A percentile compares a stretch with the other conserved stretches of the same genome.
Evolutionary conservation across 2,329 filamentous ascomycete genomes (phyloP).

Genomic region (Zymoseptoria passerinii): DNA sequence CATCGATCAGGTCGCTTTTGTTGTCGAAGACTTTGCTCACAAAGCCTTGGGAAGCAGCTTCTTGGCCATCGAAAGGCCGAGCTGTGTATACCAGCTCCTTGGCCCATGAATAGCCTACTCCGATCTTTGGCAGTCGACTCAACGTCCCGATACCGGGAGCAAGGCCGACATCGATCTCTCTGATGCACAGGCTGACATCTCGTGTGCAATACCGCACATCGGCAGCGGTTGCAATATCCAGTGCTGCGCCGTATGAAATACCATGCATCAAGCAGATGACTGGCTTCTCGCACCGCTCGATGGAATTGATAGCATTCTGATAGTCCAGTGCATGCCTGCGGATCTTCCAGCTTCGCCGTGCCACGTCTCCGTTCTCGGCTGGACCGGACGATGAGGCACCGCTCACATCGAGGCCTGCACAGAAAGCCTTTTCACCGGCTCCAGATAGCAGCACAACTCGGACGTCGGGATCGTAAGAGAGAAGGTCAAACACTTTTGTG

Average conservation of each 20-base stretch:
- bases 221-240: conserved; percentile 58
- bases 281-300: conserved; percentile 83
- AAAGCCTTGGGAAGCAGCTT: conserved; percentile 61
- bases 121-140: conserved; percentile 61
- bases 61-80: conserved; percentile 56
- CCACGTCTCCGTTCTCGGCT: conserved; percentile 7
- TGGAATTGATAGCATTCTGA: conserved; percentile 63
- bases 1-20: conserved; percentile 54
- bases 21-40: conserved; percentile 56
- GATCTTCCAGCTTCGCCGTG: conserved; percentile 30
- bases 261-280: conserved; percentile 75
- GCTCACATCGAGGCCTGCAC: conserved; percentile 63
- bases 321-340: conserved; percentile 66
- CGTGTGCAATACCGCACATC: conserved; percentile 59
- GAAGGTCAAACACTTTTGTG: conserved; percentile 57
- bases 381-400: background rate
- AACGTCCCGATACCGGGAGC: conserved; percentile 73
- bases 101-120: conserved; percentile 63
- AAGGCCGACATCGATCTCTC: conserved; percentile 74
- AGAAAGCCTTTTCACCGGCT: conserved; percentile 71
- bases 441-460: conserved; percentile 73
- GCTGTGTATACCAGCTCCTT: conserved; percentile 66
- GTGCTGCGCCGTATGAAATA: conserved; percentile 65
- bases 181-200: conserved; percentile 56
- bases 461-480: conserved; percentile 63